Base-by-base conservation (phyloP, 371 early-diverging fungal genomes). In the Syncephalastrum sp. region DNA sequence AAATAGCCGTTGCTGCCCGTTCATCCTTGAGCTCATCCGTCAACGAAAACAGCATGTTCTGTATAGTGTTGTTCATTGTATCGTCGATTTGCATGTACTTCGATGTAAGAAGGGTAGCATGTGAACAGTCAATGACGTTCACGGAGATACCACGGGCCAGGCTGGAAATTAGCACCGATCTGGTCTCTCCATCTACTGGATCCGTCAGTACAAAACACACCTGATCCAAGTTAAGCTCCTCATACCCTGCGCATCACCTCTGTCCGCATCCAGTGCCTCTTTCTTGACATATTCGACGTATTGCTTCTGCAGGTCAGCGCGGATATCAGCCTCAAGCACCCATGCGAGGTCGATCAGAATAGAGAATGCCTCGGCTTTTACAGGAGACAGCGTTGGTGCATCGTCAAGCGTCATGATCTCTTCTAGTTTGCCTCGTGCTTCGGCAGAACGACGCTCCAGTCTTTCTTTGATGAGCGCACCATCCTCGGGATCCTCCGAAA, bases 251-350 rank as follows among this genome's bases (percentile, higher is more conserved):
- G 2, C 24, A 5, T 50, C 50, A 21, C 46, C 53, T 5, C 53
- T 53, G 52, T 47, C 50, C 53, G 21, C 52, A 63, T n/a, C 42
- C 59, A 62, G 64, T 64, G 67, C 17, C 54, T 66, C 14, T 67
- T 68, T 19, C 78, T 58, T 38, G 21, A 65, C 65, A 42, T 73
- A 75, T 15, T 64, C 49, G 25, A 25, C 50, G 38, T 5, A 48
- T 57, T 12, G 38, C 38, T 33, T 33, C 8, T 33, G 38, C 12
- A 33, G 12, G 2, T 33, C 38, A 12, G 5, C 65, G 64, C 81
- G 82, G 50, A 81, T 55, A 15, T 82, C 80, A 16, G 77, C 77
- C 2, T 75, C 72, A 63, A 84, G 83, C 5, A 86, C 57, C 82
- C 82, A 82, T 56, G 81, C 80, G 0, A 81, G 53, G 53, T 83